Percentiles rank a stretch among this genome's conserved stretches.
phyloP scores from a whole-genome alignment of 176 grass and related monocot species.

The Musa beccarii region DNA sequence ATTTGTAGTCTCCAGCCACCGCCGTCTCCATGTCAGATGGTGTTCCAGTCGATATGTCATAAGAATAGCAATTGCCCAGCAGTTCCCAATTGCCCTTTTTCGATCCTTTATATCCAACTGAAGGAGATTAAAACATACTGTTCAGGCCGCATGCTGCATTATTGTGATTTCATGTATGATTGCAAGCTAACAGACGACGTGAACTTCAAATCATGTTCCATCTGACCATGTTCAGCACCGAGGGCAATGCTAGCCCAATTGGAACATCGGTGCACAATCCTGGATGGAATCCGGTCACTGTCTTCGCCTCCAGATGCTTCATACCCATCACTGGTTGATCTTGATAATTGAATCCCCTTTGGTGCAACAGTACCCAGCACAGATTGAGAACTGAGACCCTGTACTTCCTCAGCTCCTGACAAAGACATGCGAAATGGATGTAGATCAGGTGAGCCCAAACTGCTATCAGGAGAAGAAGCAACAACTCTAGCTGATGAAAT shows the following conservation, averaged over 20 bases:
- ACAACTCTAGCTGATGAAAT: constrained; percentile 35
- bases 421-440: constrained; percentile 72
- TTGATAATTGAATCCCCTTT: constrained; percentile 47
- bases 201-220: neutral
- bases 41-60: too few species aligned
- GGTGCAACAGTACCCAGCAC: constrained; percentile 34
- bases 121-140: too few species aligned
- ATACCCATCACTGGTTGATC: constrained; percentile 80
- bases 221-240: neutral
- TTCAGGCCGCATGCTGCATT: neutral
- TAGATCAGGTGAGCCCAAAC: constrained; percentile 80
- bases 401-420: constrained; percentile 62
- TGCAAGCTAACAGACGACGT: neutral
- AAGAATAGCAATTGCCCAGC: neutral
- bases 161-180: neutral
- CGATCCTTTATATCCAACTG: neutral
- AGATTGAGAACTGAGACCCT: constrained; percentile 10
- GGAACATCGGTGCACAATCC: constrained; percentile 78
- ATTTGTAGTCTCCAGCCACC: neutral
- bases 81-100: neutral
- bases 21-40: neutral
- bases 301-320: constrained; percentile 97
- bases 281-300: constrained; percentile 81
- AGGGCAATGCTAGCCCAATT: constrained; percentile 48
- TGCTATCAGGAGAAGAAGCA: constrained; percentile 77